Base-by-base conservation (phyloP, 2,329 filamentous ascomycete species). In the Mycosphaerella arachidis region DNA sequence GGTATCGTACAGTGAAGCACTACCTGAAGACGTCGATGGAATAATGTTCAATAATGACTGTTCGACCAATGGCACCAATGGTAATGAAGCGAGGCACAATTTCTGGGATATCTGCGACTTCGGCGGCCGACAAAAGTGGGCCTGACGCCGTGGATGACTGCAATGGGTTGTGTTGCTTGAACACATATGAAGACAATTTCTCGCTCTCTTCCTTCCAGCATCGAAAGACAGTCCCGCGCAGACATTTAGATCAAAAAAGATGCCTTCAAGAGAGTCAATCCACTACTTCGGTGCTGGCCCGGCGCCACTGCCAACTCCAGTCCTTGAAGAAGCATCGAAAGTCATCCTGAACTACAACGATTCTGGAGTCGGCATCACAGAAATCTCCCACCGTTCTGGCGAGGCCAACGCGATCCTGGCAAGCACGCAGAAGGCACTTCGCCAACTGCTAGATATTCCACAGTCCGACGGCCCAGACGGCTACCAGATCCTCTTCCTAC, bases 211-310 rank as follows among this genome's bases (percentile, higher is more conserved):
- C 9, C n/a, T 24, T 18, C 10, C 57, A 50, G 1, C 33, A 31
- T 20, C 30, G 24, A 27, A 18, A 29, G 13, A 24, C 7, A 13
- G 4, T 43, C 10, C 27, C 27, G 6, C 31, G 8, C 13, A 16
- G 57, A 67, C 35, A 27, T 6, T 10, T 27, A 30, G 20, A 27
- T 50, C 20, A 16, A 20, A 10, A 8, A 30, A 10, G 18, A 91
- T 93, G 90, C 87, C 88, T 70, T 79, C 84, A 65, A 82, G 91
- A 76, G 81, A 85, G 68, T 87, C 93, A 65, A 84, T 94, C 73
- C 84, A 87, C 66, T 94, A 95, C 77, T 96, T 96, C 69, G 92
- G 92, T 63, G 92, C 93, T 56, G 93, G 93, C 64, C 93, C 93
- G 53, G 92, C 93, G n/a, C 81, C 86, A 33, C 82, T 97, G 18